Percentiles rank a stretch among this genome's conserved stretches.
Evolutionary conservation across 768 basidiomycete genomes (phyloP).

Genomic region (Serpula lacrymans): DNA sequence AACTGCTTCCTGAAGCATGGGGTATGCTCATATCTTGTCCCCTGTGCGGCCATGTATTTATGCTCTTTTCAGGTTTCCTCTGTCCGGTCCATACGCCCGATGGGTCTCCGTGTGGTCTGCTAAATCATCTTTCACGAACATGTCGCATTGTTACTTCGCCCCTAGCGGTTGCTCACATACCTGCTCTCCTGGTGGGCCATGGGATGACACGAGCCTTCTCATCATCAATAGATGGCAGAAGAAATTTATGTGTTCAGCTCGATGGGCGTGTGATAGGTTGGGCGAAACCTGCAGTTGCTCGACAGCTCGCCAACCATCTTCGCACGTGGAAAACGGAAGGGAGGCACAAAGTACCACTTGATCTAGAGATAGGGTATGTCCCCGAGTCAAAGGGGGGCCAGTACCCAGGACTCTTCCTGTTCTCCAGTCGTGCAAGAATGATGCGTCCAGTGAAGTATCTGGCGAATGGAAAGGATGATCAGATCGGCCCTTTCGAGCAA

Average conservation of each 20-base stretch:
- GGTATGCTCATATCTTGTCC: conserved; percentile 44
- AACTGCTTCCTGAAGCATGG: conserved; percentile 96
- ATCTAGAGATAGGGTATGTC: conserved; percentile 93
- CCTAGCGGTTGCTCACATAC: conserved; percentile 74
- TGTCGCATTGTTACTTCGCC: conserved; percentile 86
- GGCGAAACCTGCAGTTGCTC: conserved; percentile 72
- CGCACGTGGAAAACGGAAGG: conserved; percentile 95
- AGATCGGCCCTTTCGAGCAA: conserved; percentile 95
- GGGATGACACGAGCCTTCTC: conserved; percentile 94
- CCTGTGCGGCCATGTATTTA: conserved; percentile 5
- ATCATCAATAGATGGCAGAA: conserved; percentile 73
- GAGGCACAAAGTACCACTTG: conserved; percentile 75
- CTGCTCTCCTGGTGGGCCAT: conserved; percentile 74
- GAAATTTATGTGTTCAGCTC: conserved; percentile 87
- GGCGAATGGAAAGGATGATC: conserved; percentile 80
- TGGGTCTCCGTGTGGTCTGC: conserved; percentile 94
- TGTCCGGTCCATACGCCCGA: conserved; percentile 99
- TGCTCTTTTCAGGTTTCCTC: conserved; percentile 66
- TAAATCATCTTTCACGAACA: conserved; percentile 93
- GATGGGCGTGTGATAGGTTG: conserved; percentile 95
- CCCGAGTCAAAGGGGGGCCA: conserved; percentile 90
- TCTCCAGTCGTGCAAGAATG: conserved; percentile 85
- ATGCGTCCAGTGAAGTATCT: conserved; percentile 97
- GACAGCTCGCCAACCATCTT: conserved; percentile 78
- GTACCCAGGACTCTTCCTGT: conserved; percentile 94